These are phyloP conservation scores for Dinochytrium kinnereticum DNA, from an alignment of 371 early-diverging fungal species.

Conservation along the genomic window DNA sequence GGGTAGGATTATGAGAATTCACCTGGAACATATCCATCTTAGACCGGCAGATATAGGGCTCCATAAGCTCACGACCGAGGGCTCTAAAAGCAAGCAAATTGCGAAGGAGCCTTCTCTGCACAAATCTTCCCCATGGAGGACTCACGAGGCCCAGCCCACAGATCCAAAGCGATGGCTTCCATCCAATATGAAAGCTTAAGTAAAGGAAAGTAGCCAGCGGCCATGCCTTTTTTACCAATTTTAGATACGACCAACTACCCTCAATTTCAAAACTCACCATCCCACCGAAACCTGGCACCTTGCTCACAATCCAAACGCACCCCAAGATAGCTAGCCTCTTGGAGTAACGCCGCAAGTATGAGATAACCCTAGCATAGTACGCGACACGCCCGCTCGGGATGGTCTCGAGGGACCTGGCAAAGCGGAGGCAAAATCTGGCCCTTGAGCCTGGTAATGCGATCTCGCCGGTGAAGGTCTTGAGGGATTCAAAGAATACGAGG, in stretches of 20 bases:
- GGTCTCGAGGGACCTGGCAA: conserved; percentile 29
- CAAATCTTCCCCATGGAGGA: conserved; percentile 40
- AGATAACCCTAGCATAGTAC: conserved; percentile 16
- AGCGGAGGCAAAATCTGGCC: conserved; percentile 34
- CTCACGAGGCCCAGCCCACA: conserved; percentile 28
- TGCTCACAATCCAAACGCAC: conserved; percentile 21
- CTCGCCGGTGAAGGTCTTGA: conserved; percentile 23
- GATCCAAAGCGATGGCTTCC: conserved; percentile 23
- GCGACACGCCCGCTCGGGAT: conserved; percentile 18
- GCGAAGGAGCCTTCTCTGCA: conserved; percentile 33
- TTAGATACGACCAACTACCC: neutral
- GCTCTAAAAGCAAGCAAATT: conserved; percentile 33
- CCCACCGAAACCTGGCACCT: conserved; percentile 33
- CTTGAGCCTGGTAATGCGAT: conserved; percentile 19
- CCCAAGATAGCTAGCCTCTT: conserved; percentile 25
- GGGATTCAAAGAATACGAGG: conserved; percentile 36
- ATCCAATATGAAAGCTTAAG: conserved; percentile 30
- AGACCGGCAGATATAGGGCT: conserved; percentile 44
- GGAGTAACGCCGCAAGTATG: conserved; percentile 36
- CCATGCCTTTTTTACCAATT: conserved; percentile 31
- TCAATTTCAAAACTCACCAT: conserved; percentile 2
- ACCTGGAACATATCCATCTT: conserved; percentile 36
- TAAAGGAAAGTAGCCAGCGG: conserved; percentile 40
- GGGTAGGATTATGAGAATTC: neutral
- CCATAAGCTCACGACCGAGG: conserved; percentile 42